Base-by-base conservation (phyloP, 2,329 filamentous ascomycete genomes). In the Curvularia spicifera region DNA sequence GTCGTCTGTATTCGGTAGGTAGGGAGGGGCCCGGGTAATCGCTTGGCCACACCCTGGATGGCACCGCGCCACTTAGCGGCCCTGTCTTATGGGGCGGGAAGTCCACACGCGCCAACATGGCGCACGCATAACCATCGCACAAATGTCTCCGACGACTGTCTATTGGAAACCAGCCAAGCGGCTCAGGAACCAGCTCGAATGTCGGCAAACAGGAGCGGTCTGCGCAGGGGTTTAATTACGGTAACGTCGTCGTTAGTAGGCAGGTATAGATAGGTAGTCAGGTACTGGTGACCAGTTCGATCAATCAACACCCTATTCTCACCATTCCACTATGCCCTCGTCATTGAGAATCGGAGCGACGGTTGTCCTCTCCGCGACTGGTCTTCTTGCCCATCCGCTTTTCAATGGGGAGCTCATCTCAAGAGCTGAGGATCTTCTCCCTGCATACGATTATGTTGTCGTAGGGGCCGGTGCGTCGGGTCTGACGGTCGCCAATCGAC, bases 401-500 rank as follows among this genome's bases (percentile, higher is more conserved):
- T 66, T 64, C 45, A 60, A 57, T 22, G 66, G 61, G 5, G 47
- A 55, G 5, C 22, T 65, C 22, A 22, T 67, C 6, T 59, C 59
- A 2, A 56, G 54, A 46, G 48, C 66, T 10, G 57, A 62, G 9
- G 45, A 62, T 3, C 51, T 69, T 1, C 61, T 67, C 10, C 52
- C 51, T 2, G 59, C 60, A 40, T 70, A 70, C 40, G 69, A 73
- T 53, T 73, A 71, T 57, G 63, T 73, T 10, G 56, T 73, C 8
- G 64, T 72, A 33, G 70, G 70, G 31, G 70, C 59, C 18, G 69
- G 69, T 22, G 62, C 69, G 18, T 61, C 66, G 12, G 70, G 70
- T 28, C 60, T 73, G 18, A 71, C 69, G 0, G 69, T 73, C 33
- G 70, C 68, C 39, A 73, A 72, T 56, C 64, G 69, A 31, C 61